Conservation (phyloP, 441 rosid genomes). For the Pelargonium australe region DNA sequence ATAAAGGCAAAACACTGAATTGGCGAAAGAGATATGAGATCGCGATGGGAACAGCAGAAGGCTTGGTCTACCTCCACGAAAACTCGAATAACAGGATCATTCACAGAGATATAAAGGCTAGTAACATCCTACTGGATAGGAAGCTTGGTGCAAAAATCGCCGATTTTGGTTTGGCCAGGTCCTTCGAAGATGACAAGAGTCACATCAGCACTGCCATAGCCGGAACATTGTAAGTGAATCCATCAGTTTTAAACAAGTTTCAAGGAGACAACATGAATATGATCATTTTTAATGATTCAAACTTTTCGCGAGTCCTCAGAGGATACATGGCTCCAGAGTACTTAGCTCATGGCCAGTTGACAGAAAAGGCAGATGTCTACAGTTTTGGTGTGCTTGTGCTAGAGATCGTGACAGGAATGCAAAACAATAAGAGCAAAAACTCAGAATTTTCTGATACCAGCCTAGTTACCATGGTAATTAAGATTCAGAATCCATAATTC, state of each 20-base stretch:
- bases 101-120: slow-evolving; percentile 88
- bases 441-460: slow-evolving; percentile 53
- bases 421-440: slow-evolving; percentile 63
- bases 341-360: slow-evolving; percentile 77
- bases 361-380: slow-evolving; percentile 84
- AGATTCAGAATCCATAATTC: slow-evolving; percentile 19
- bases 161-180: slow-evolving; percentile 86
- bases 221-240: slow-evolving; percentile 68
- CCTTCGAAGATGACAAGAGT: slow-evolving; percentile 80
- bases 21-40: slow-evolving; percentile 66
- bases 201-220: slow-evolving; percentile 95
- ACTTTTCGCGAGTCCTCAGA: slow-evolving; percentile 31
- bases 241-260: not conserved
- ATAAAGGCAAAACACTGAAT: slow-evolving; percentile 50
- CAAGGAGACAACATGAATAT: too few relatives aligned
- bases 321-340: slow-evolving; percentile 99
- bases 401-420: slow-evolving; percentile 74
- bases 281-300: not conserved
- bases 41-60: slow-evolving; percentile 72
- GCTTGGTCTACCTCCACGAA: slow-evolving; percentile 78
- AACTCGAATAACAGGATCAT: slow-evolving; percentile 58
- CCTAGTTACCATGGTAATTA: slow-evolving; percentile 39
- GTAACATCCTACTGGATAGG: slow-evolving; percentile 71
- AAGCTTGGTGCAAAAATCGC: slow-evolving; percentile 83
- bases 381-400: slow-evolving; percentile 89